Base-by-base conservation (phyloP, 352 stramenopile species). In the Globisporangium camurandrum region DNA sequence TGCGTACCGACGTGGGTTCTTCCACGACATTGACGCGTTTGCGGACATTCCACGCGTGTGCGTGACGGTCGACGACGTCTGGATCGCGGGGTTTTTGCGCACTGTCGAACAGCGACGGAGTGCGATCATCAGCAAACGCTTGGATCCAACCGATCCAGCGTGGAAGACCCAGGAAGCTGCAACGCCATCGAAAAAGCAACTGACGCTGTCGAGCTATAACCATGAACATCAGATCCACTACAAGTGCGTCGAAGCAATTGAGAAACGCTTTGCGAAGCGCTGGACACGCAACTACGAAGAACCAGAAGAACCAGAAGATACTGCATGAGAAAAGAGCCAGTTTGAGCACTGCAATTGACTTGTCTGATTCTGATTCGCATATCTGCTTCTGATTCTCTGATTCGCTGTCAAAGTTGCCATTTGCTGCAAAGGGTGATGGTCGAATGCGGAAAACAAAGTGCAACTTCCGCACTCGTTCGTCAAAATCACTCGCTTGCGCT, bases 191-290 rank as follows among this genome's bases (percentile, higher is more conserved):
- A 77, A 77, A 45, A 57, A 69, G 39, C n/a, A n/a, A n/a, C 77
- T 92, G 67, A 89, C 75, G 55, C 65, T 92, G 5, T 92, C 80
- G 9, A 81, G 66, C 49, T 92, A 71, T 48, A 92, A 92, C 58
- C 77, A 92, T 49, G 75, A 82, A 48, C 69, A 92, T 47, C 72
- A 81, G 54, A 52, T 92, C 40, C 80, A 92, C 60, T 86, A 85
- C 67, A 89, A 89, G 64, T 92, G 77, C 50, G 76, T 92, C 20
- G 51, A 84, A 42, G 80, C 75, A 27, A 76, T 92, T 27, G 77
- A 92, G 55, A 54, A 69, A 3, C 75, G 68, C 34, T 80, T 88
- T 31, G 51, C 79, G 38, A 66, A 62, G 26, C 67, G 63, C 5
- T 88, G 79, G 79, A 68, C 64, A 49, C 78, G 75, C 45, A 88